A percentile compares a stretch with the other conserved stretches of the same genome.
Evolutionary conservation across 208 protist species (phyloP).

Genomic region (Acanthamoeba polyphaga): DNA sequence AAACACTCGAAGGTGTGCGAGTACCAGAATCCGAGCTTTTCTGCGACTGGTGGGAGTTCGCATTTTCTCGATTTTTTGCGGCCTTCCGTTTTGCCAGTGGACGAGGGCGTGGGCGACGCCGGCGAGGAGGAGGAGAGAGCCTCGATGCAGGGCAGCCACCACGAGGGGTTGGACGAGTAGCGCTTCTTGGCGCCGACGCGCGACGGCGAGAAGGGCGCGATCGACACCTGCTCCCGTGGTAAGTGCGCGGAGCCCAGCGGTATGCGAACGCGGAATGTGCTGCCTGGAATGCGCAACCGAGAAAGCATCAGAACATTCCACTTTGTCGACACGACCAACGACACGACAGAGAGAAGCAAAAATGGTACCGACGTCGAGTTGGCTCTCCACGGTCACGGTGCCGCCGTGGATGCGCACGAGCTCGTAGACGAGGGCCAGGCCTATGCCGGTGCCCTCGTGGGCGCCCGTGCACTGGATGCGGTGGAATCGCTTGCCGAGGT

Average conservation of each 20-base stretch:
- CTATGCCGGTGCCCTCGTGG: conserved; percentile 71
- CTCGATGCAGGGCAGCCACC: not conserved
- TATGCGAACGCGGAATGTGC: conserved; percentile 53
- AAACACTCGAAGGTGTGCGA: too few relatives aligned
- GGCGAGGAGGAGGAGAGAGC: not conserved
- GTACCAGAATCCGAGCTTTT: too few relatives aligned
- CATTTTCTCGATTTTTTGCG: too few relatives aligned
- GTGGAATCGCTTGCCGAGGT: conserved; percentile 75
- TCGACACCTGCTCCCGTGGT: not conserved
- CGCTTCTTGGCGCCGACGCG: not conserved
- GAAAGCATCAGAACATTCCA: too few relatives aligned
- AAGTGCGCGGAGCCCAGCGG: conserved; percentile 17
- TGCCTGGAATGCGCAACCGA: not conserved
- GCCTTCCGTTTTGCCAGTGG: too few relatives aligned
- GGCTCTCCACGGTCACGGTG: conserved; percentile 63
- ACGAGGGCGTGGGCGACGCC: not conserved
- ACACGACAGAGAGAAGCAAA: not conserved
- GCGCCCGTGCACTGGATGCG: conserved; percentile 38
- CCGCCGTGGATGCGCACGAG: conserved; percentile 77
- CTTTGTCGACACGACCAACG: too few relatives aligned
- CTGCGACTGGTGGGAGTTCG: too few relatives aligned
- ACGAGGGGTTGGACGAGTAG: not conserved
- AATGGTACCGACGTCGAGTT: not conserved
- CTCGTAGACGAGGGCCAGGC: conserved; percentile 75
- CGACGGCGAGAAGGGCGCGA: not conserved